Evolutionary conservation across 2,329 filamentous ascomycete species (phyloP), one percentile per base, ranked within the genome.

Genomic region (Aureobasidium sp.): DNA sequence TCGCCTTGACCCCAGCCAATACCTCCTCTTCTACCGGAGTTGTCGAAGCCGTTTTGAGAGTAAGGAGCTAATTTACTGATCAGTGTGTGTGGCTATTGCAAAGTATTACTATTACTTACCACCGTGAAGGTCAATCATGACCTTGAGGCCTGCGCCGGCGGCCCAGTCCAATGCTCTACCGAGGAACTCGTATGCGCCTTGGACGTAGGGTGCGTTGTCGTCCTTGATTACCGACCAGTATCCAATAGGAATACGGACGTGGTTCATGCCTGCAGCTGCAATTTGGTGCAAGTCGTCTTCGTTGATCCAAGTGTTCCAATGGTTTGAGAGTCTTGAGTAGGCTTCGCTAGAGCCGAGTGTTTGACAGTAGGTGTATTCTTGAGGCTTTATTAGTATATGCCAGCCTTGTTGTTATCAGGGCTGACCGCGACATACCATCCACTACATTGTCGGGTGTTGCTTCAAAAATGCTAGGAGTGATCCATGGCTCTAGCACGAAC

Each of bases 31-130:
- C 61, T 62, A 50, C 86, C 86, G 60, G 81, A 84, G 73, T 87
- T 88, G 72, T 88, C 85, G 69, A 87, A 87, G 3, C 85, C 85
- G 64, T 87, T 87, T 67, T 88, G 85, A 7, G 83, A 86, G 7
- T 80, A 80, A 20, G 84, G 82, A 36, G 84, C 83, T 77, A 64
- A 15, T 48, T 1, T 13, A 56, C 17, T 55, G 5, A 59, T 67
- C 50, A 66, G 41, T n/a, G 5, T 20, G 32, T 32, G 7, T n/a
- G 17, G 5, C 10, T 20, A 9, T n/a, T 9, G 5, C 5, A 37
- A 37, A 8, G 5, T 13, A 20, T 32, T n/a, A 23, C 10, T 13
- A 44, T 13, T 42, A 75, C 79, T 71, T 71, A 84, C 82, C 83
- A 66, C 86, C 86, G 68, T 89, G 87, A 26, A 89, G 73, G 70